Evolutionary conservation across 2,329 filamentous ascomycete species (phyloP), one percentile per base, ranked within the genome.

Genomic region (Sporothrix brunneoviolacea): DNA sequence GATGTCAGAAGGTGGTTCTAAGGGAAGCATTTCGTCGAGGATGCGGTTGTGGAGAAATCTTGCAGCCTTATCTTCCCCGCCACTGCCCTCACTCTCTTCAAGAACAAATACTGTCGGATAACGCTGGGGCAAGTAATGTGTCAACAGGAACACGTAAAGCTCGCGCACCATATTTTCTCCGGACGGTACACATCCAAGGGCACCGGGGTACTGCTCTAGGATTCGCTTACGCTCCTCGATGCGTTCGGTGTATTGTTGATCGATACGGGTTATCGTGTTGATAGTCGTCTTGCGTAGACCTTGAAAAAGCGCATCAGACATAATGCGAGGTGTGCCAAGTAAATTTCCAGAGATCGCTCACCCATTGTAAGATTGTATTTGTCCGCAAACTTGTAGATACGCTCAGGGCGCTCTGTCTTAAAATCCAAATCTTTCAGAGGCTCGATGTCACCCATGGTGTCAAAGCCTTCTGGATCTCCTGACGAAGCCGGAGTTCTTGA

Each of bases 301-400:
- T 51, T 15, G 18, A 12, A 22, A 15, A 21, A 16, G 4, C n/a
- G n/a, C n/a, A n/a, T n/a, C n/a, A n/a, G n/a, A n/a, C n/a, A n/a
- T n/a, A n/a, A n/a, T n/a, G n/a, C n/a, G n/a, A n/a, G n/a, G n/a
- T n/a, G n/a, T n/a, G n/a, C n/a, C n/a, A 16, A 28, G 32, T 15
- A 16, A 13, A n/a, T 9, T 18, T 2, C 15, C 10, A n/a, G n/a
- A 16, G 13, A 8, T 12, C 28, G 37, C 48, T n/a, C 33, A 46
- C 49, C 53, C 53, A 55, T 55, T n/a, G 53, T 55, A 19, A 55
- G 51, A 37, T 55, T 55, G 51, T 55, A 55, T 15, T 36, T 36
- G 40, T 53, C 50, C 8, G 51, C 48, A 41, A 55, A 55, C 37
- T 53, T 51, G 48, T 53, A 53, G 27, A 55, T 53, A 4, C 48